These are phyloP conservation scores for Ganoderma lucidum DNA, from an alignment of 1,284 basidiomycete genomes.

Conservation along the genomic window DNA sequence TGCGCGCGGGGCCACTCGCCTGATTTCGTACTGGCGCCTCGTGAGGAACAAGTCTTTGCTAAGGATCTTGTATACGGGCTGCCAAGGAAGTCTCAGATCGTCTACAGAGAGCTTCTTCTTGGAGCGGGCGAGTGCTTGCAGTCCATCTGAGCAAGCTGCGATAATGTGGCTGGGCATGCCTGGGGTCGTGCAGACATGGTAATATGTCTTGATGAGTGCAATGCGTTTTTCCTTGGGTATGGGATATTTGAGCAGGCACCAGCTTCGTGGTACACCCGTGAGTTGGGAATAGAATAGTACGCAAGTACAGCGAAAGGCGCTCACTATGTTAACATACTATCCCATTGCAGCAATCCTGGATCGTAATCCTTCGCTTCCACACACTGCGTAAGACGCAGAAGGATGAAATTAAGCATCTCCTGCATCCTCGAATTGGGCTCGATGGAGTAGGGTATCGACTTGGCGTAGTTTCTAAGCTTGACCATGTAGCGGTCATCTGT, in stretches of 20 bases:
- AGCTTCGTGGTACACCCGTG: slow-evolving; percentile 53
- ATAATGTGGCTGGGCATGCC: slow-evolving; percentile 70
- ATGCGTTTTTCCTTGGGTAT: slow-evolving; percentile 85
- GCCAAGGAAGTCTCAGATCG: slow-evolving; percentile 91
- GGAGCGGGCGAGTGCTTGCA: slow-evolving; percentile 65
- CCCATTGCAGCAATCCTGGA: slow-evolving; percentile 80
- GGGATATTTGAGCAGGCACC: slow-evolving; percentile 86
- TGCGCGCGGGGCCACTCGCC: slow-evolving; percentile 48
- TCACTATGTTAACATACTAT: slow-evolving; percentile 79
- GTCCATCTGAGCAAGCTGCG: slow-evolving; percentile 64
- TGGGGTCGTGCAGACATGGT: slow-evolving; percentile 65
- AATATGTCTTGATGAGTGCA: slow-evolving; percentile 83
- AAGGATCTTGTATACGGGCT: slow-evolving; percentile 83
- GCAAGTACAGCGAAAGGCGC: slow-evolving; percentile 23
- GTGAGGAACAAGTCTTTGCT: slow-evolving; percentile 86
- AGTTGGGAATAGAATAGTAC: slow-evolving; percentile 27
- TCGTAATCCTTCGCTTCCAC: slow-evolving; percentile 85
- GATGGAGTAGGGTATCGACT: slow-evolving; percentile 80
- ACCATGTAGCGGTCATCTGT: slow-evolving; percentile 55
- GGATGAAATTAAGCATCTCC: slow-evolving; percentile 79
- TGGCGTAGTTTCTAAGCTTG: slow-evolving; percentile 67
- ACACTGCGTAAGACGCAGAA: slow-evolving; percentile 74
- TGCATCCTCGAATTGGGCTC: slow-evolving; percentile 87
- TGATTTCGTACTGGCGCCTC: slow-evolving; percentile 84
- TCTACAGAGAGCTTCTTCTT: slow-evolving; percentile 81